Evolutionary conservation across 306 rosid species (phyloP), one percentile per base, ranked within the genome.

Genomic region (Vigna trinervia): DNA sequence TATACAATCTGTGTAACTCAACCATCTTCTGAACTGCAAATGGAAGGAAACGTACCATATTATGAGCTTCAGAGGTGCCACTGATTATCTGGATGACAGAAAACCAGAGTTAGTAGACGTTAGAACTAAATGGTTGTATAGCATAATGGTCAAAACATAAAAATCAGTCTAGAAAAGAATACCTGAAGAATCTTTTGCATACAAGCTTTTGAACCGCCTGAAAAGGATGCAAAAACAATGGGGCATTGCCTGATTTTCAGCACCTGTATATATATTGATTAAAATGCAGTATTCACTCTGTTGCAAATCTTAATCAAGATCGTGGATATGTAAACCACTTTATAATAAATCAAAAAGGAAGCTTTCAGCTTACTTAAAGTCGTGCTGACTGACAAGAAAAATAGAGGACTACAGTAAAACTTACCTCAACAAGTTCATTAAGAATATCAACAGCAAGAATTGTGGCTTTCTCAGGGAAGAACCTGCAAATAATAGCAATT

Each of bases 191-290:
- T 83, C 84, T 88, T 89, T 67, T 75, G 71, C 98, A 95, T 89
- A 76, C 96, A 95, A 71, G 97, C 85, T 87, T 86, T 90, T 52
- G 98, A 84, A 80, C 97, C 98, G 13, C 98, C 98, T 38, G 97
- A 92, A 81, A 95, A 92, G 45, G 98, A 92, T 12, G 91, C 92
- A 52, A 95, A 88, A 23, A 95, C 96, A 74, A 95, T 74, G 19
- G 97, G 99, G 82, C 97, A 83, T 34, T 89, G 95, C 86, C 90
- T 88, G 48, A 68, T 73, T 80, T 86, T 94, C 74, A 92, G 83
- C 78, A 85, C 97, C 98, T 94, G 83, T 74, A 86, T 69, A 79
- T 74, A 86, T 69, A 79, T 69, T 63, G 23, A 77, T 45, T 12
- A 69, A 75, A 79, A 56, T 20, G 20, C 32, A 77, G 36, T 64